Percentiles rank a stretch among this genome's conserved stretches.
phyloP scores from a whole-genome alignment of 352 stramenopile species.

The Phytophthora hybrid region DNA sequence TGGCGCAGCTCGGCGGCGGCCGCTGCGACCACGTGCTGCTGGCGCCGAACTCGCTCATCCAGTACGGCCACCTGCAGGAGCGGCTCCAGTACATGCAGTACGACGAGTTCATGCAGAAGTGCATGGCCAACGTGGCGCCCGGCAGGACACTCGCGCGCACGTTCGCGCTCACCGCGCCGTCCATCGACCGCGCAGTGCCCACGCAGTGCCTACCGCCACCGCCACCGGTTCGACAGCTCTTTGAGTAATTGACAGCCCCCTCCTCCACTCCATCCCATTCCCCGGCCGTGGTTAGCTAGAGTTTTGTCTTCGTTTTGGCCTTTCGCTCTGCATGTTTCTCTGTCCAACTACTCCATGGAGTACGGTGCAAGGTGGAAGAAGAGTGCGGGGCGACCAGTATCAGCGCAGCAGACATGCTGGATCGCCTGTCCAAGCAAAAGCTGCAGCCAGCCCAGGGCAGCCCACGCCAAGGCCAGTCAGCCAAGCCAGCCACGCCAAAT shows the following conservation, averaged over 20 bases:
- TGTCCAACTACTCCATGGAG: conserved; percentile 25
- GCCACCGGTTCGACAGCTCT: conserved; percentile 44
- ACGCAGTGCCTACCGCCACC: conserved; percentile 48
- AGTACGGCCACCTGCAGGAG: conserved; percentile 55
- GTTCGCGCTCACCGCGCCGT: conserved; percentile 44
- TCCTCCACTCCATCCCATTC: conserved; percentile 9
- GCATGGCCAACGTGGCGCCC: conserved; percentile 43
- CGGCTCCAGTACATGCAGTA: conserved; percentile 59
- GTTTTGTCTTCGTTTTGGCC: conserved; percentile 31
- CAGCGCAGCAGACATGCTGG: not conserved
- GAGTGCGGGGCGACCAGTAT: not conserved
- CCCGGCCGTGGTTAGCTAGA: conserved; percentile 35
- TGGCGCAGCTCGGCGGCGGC: conserved; percentile 49
- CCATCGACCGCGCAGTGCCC: conserved; percentile 39
- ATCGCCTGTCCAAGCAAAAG: conserved; percentile 5
- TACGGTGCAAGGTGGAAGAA: conserved; percentile 27
- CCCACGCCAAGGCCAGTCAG: conserved; percentile 25
- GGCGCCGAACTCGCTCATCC: conserved; percentile 55
- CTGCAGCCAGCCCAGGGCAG: not conserved
- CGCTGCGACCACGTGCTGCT: conserved; percentile 48
- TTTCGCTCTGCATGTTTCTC: conserved; percentile 34
- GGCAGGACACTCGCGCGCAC: conserved; percentile 46
- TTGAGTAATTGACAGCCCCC: conserved; percentile 48
- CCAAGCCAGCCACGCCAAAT: conserved; percentile 26
- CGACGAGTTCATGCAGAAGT: conserved; percentile 55